Conservation (phyloP, 1,139 yeast genomes). For the Pichia sp. region DNA sequence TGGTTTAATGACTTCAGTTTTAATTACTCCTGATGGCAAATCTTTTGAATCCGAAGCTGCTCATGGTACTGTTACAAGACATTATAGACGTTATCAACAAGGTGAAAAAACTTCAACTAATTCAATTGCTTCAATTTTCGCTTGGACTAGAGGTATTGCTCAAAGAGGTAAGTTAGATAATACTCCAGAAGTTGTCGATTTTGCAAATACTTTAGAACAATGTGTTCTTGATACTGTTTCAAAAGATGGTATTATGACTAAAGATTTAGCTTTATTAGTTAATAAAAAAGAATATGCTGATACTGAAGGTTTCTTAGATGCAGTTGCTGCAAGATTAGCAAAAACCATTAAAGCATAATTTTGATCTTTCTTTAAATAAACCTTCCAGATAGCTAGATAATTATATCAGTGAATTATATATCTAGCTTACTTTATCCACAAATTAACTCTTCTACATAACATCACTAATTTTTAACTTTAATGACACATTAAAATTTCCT, state of each 20-base stretch:
- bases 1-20: slow-evolving; percentile 93
- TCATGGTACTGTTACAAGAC: slow-evolving; percentile 96
- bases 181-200: slow-evolving; percentile 76
- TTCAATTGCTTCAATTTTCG: slow-evolving; percentile 95
- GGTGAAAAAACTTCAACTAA: slow-evolving; percentile 98
- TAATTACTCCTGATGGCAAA: slow-evolving; percentile 91
- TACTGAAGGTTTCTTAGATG: slow-evolving; percentile 86
- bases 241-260: slow-evolving; percentile 85
- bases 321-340: slow-evolving; percentile 50
- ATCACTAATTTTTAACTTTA: background rate
- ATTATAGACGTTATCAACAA: slow-evolving; percentile 88
- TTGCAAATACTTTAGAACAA: slow-evolving; percentile 71
- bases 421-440: background rate
- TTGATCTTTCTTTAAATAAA: no score
- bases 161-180: slow-evolving; percentile 79
- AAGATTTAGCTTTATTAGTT: slow-evolving; percentile 87
- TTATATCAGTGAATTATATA: slow-evolving; percentile 12
- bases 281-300: slow-evolving; percentile 76
- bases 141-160: slow-evolving; percentile 86
- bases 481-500: background rate
- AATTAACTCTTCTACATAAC: background rate
- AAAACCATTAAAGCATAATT: slow-evolving; percentile 14
- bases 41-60: slow-evolving; percentile 97
- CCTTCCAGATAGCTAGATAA: background rate
- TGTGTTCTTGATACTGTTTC: slow-evolving; percentile 85